These are phyloP conservation scores for Biscogniauxia mediterranea DNA, from an alignment of 2,329 filamentous ascomycete genomes.

Conservation along the genomic window DNA sequence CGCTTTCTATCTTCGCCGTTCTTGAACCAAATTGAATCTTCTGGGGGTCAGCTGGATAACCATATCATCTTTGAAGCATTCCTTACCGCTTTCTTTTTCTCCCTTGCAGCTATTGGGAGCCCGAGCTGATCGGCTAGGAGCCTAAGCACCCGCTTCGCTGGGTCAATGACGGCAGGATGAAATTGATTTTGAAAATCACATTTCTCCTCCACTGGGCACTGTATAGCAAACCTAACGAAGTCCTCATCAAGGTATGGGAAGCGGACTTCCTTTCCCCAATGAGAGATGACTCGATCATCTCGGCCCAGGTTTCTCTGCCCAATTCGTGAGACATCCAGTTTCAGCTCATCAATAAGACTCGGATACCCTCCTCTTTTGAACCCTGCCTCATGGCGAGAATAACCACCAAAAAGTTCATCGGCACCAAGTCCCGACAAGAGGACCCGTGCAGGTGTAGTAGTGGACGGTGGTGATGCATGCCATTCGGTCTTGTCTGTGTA, in stretches of 20 bases:
- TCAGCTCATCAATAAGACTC: constrained; percentile 76
- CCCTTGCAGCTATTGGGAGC: constrained; percentile 68
- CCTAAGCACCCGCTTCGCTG: constrained; percentile 78
- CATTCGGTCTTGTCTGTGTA: constrained; percentile 31
- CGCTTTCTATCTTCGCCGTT: constrained; percentile 77
- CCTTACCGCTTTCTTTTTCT: constrained; percentile 88
- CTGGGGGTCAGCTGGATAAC: constrained; percentile 17
- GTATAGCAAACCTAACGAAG: constrained; percentile 78
- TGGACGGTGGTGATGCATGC: constrained; percentile 17
- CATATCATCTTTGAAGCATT: background rate
- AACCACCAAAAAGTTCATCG: constrained; percentile 94
- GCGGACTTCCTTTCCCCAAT: constrained; percentile 85
- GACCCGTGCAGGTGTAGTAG: constrained; percentile 70
- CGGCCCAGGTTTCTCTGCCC: constrained; percentile 93
- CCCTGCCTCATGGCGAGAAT: constrained; percentile 77
- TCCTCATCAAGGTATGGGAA: constrained; percentile 90
- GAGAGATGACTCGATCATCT: constrained; percentile 85
- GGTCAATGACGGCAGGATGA: constrained; percentile 54
- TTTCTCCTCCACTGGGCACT: constrained; percentile 74
- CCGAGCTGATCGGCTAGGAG: constrained; percentile 73
- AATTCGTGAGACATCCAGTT: constrained; percentile 79
- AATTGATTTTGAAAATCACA: constrained; percentile 71
- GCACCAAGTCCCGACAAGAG: constrained; percentile 91
- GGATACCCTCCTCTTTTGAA: constrained; percentile 67
- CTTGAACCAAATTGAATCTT: constrained; percentile 80